Base-by-base conservation (phyloP, 441 rosid genomes). In the Syzygium malaccense region DNA sequence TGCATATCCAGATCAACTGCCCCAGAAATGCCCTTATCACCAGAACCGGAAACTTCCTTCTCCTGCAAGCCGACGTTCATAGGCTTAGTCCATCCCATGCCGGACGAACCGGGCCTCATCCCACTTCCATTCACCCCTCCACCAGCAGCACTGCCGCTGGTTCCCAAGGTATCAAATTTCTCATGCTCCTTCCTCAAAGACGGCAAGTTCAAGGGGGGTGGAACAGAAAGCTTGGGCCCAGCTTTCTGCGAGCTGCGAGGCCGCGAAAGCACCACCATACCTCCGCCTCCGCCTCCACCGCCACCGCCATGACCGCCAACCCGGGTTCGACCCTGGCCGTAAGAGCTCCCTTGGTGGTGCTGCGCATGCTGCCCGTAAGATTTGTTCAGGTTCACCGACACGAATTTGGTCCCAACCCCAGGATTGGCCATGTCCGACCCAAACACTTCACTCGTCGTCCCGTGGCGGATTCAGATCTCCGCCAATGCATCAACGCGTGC, bases 181-280 rank as follows among this genome's bases (percentile, higher is more conserved):
- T 95, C 98, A 85, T 96, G 99, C 91, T 98, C 99, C 89, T 96
- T 98, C 87, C 99, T 91, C 92, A 97, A 89, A 0, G 99, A 97
- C 0, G 99, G 99, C 89, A 98, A 92, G 93, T 98, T 98, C 98
- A 98, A 90, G 95, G 99, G 99, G 96, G 98, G 99, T 91, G 99
- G 99, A 91, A 98, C 98, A 89, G 99, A 96, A 93, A 98, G 94
- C 95, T 96, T 98, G 87, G 95, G 91, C 94, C 95, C 99, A 94
- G 91, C 93, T 88, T 98, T 97, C 87, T 98, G 99, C 19, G 97
- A 95, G 93, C 99, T 97, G 84, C 99, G 95, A 66, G 98, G 98
- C 87, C 98, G 93, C 17, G 99, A 97, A 88, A 97, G 97, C 90
- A 96, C 98, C 87, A 95, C 95, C 99, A 97, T 96, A 90, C 96